Base-by-base conservation (phyloP, 345 rosid species). In the Dimocarpus longan region DNA sequence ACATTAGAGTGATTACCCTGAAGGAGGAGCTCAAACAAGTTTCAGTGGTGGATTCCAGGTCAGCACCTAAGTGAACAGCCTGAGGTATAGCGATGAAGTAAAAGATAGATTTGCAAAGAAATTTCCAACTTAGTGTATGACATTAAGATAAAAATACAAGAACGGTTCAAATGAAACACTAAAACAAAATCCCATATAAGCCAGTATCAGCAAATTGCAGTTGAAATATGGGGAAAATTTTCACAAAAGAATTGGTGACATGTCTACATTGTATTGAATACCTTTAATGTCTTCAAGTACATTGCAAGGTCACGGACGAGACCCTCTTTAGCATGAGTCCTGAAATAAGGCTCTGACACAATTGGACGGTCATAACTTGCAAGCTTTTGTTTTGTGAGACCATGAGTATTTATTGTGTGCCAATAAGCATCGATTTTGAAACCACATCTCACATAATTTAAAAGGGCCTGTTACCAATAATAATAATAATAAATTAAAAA, bases 361-460 rank as follows among this genome's bases (percentile, higher is more conserved):
- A 84, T 87, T 39, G 89, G 86, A 73, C 83, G 86, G 74, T 84
- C 87, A 82, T 87, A 87, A 79, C 86, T 84, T 52, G 82, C 83
- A 57, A 84, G 85, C 78, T 79, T 81, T 74, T 84, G 83, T 71
- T 84, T 87, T 76, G 86, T 84, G 71, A 84, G 71, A 70, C 87
- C 89, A 74, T 79, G 66, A 15, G 65, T 66, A 68, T 80, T 79
- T 69, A 84, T 75, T 57, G 83, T 84, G 81, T 80, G 56, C 87
- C 89, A 87, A 80, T 87, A 87, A 73, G 74, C 82, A 74, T 79
- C 85, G 76, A 68, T 80, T 74, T 73, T 76, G 26, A 84, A 84
- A n/a, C 80, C 86, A 60, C 76, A 46, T 73, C 65, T 84, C 52
- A 84, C 67, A 67, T 80, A 80, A 77, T 82, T 79, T 67, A 87